phyloP scores from a whole-genome alignment of 1,284 basidiomycete species.

The Cutaneotrichosporon sp. region DNA sequence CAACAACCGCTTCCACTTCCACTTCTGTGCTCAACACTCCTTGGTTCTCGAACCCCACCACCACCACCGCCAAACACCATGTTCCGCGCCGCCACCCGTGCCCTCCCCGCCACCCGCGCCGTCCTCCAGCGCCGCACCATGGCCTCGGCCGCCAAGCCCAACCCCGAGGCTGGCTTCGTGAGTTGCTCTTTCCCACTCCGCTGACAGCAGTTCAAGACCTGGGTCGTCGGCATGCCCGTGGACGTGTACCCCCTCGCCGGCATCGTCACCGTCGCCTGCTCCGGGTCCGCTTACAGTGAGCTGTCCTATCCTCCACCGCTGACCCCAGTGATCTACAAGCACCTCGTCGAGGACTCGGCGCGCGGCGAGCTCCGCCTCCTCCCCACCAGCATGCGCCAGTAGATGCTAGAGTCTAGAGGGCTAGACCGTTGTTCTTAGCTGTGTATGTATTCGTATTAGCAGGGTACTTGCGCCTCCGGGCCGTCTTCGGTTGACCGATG shows the following conservation, averaged over 20 bases:
- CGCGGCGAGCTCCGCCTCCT: conserved; percentile 11
- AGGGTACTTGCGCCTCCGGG: neutral
- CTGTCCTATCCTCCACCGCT: neutral
- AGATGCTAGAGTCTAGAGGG: neutral
- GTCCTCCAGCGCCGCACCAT: conserved; percentile 1
- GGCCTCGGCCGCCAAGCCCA: neutral
- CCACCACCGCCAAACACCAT: conserved; percentile 4
- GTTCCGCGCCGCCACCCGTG: conserved; percentile 11
- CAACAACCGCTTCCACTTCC: neutral
- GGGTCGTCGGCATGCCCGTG: conserved; percentile 8
- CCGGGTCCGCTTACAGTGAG: conserved; percentile 7
- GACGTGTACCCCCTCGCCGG: conserved; percentile 13
- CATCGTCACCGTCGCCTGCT: conserved; percentile 4
- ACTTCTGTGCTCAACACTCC: neutral
- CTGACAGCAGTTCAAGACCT: conserved; percentile 2
- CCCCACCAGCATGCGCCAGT: neutral
- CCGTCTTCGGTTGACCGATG: neutral
- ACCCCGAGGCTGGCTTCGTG: neutral
- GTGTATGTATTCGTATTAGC: conserved; percentile 7
- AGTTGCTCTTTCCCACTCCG: neutral
- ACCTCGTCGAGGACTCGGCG: conserved; percentile 6
- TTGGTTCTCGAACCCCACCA: neutral
- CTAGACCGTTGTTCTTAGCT: neutral
- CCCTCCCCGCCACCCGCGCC: neutral
- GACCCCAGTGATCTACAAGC: conserved; percentile 11